These are phyloP conservation scores for Exobasidium rhododendri DNA, from an alignment of 1,284 basidiomycete species.

Conservation along the genomic window DNA sequence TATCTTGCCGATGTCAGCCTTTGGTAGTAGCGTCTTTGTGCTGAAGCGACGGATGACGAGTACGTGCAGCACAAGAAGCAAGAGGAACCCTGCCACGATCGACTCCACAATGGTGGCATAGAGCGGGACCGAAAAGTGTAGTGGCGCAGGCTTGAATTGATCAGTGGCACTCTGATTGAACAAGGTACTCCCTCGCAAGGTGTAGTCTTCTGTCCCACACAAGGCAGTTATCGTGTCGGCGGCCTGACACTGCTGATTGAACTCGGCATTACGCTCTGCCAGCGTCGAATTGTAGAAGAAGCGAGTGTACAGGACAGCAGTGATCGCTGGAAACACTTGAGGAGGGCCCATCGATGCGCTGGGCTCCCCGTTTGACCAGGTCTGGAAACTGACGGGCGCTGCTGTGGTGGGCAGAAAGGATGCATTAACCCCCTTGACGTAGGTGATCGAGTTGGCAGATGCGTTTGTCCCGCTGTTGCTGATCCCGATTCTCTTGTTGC, in stretches of 20 bases:
- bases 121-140: slow-evolving; percentile 22
- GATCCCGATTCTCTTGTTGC: slow-evolving; percentile 26
- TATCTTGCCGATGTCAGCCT: neutral
- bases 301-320: slow-evolving; percentile 37
- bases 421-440: slow-evolving; percentile 26
- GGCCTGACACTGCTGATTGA: slow-evolving; percentile 28
- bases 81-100: slow-evolving; percentile 30
- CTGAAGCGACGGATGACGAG: neutral
- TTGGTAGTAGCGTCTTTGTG: neutral
- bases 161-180: slow-evolving; percentile 26
- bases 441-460: slow-evolving; percentile 26
- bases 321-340: slow-evolving; percentile 21
- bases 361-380: slow-evolving; percentile 39
- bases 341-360: slow-evolving; percentile 37
- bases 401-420: slow-evolving; percentile 28
- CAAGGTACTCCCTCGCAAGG: slow-evolving; percentile 34
- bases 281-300: slow-evolving; percentile 51
- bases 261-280: slow-evolving; percentile 27
- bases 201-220: slow-evolving; percentile 44
- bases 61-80: slow-evolving; percentile 36
- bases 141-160: slow-evolving; percentile 13
- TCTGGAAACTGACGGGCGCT: slow-evolving; percentile 35
- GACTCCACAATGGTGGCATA: slow-evolving; percentile 30
- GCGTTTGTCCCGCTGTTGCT: slow-evolving; percentile 31
- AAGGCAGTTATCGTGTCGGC: slow-evolving; percentile 13